Conservation (phyloP, 306 rosid species). For the Senna tora region DNA sequence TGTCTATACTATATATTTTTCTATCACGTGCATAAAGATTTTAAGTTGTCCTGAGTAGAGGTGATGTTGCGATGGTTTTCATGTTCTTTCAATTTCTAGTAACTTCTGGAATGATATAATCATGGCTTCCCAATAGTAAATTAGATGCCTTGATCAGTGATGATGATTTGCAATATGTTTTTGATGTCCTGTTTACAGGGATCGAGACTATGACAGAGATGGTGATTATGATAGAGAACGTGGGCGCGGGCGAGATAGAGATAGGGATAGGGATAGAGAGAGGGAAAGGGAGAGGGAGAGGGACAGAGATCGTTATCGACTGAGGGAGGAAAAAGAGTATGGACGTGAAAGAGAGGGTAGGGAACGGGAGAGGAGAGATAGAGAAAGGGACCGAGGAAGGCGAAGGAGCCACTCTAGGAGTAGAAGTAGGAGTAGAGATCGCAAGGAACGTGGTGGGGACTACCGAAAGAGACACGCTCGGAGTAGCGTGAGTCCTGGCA, state of each 20-base stretch:
- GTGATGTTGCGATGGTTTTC: constrained; percentile 9
- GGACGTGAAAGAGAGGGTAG: constrained; percentile 78
- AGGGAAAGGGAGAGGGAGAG: constrained; percentile 65
- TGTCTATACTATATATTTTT: not conserved
- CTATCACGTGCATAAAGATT: constrained; percentile 18
- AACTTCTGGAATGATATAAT: not conserved
- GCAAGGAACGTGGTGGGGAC: constrained; percentile 70
- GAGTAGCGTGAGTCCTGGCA: constrained; percentile 62
- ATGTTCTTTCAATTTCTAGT: not conserved
- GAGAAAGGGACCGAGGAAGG: constrained; percentile 92
- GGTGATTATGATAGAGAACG: constrained; percentile 79
- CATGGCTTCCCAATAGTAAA: not conserved
- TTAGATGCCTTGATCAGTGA: constrained; percentile 10
- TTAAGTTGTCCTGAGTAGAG: not conserved
- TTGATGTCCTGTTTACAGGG: constrained; percentile 55
- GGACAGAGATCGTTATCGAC: constrained; percentile 62
- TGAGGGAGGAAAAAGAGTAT: constrained; percentile 71
- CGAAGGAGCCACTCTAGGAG: constrained; percentile 88
- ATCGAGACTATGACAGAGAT: constrained; percentile 86
- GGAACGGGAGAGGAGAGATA: constrained; percentile 91
- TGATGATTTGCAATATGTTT: constrained; percentile 2
- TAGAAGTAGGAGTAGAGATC: constrained; percentile 86
- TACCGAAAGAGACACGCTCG: constrained; percentile 76
- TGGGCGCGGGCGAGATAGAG: constrained; percentile 78
- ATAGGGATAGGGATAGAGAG: constrained; percentile 45